Conservation (phyloP, 2,329 filamentous ascomycete genomes). For the Venturia aucupariae region DNA sequence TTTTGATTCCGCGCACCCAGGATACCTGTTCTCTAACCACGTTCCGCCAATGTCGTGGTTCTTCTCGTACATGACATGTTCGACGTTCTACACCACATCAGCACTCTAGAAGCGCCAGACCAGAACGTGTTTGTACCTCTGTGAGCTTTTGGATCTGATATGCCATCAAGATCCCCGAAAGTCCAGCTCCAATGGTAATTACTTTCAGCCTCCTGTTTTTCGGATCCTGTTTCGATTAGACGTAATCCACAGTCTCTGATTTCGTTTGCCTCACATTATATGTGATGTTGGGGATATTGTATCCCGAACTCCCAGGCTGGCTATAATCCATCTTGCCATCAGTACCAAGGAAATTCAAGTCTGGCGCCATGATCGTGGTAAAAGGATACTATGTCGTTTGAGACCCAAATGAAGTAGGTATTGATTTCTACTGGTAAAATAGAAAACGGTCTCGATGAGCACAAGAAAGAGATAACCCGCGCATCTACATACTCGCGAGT, state of each 20-base stretch:
- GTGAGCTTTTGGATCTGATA: conserved; percentile 39
- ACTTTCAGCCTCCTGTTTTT: conserved; percentile 36
- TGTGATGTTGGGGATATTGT: conserved; percentile 31
- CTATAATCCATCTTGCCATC: conserved; percentile 34
- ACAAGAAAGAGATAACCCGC: no score
- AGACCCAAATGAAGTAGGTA: no score
- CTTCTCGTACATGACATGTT: conserved; percentile 36
- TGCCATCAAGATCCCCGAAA: conserved; percentile 39
- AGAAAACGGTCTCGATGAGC: no score
- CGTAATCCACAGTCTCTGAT: no score
- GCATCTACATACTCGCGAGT: no score
- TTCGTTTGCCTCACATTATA: conserved; percentile 21
- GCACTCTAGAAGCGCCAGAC: no score
- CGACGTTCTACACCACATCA: conserved; percentile 28
- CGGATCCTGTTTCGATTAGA: conserved; percentile 21
- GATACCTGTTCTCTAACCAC: conserved; percentile 23
- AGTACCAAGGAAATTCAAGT: conserved; percentile 30
- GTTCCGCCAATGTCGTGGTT: conserved; percentile 29
- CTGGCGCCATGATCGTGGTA: conserved; percentile 29
- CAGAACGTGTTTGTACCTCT: conserved; percentile 6
- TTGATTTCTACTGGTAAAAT: no score
- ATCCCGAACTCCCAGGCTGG: conserved; percentile 34
- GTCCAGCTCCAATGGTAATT: conserved; percentile 40
- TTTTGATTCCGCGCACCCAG: conserved; percentile 23
- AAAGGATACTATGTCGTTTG: background rate